Percentiles rank a stretch among this genome's conserved stretches.
Conservation (phyloP, 192 early-diverging fungal species). For the Cetraspora pellucida region DNA sequence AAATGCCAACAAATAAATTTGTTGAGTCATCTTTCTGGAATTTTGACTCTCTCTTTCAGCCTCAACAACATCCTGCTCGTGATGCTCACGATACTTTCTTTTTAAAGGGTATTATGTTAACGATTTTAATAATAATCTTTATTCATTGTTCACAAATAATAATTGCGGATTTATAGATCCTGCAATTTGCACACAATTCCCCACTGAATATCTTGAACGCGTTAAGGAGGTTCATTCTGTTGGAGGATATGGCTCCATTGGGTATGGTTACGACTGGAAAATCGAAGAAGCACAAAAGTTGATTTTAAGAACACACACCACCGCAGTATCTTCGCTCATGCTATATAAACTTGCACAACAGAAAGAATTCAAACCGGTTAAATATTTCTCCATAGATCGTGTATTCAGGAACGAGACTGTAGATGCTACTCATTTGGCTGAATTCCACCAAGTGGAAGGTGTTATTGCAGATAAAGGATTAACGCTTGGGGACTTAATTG, state of each 20-base stretch:
- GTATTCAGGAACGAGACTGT: conserved; percentile 98
- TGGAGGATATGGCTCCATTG: conserved; percentile 95
- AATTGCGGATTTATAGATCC: conserved; percentile 52
- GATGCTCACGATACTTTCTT: conserved; percentile 87
- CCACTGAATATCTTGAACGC: conserved; percentile 84
- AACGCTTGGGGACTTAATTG: conserved; percentile 95
- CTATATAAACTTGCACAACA: conserved; percentile 90
- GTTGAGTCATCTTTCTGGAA: conserved; percentile 99
- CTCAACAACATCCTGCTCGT: conserved; percentile 95
- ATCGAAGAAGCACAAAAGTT: conserved; percentile 90
- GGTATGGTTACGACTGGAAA: conserved; percentile 94
- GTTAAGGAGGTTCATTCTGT: conserved; percentile 91
- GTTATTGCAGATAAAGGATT: conserved; percentile 95
- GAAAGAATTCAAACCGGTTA: conserved; percentile 87
- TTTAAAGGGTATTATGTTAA: conserved; percentile 51
- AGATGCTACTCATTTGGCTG: conserved; percentile 98
- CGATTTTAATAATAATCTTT: too few species aligned
- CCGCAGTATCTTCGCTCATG: conserved; percentile 89
- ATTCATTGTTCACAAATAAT: not conserved
- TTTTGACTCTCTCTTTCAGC: conserved; percentile 99
- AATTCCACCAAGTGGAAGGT: conserved; percentile 99
- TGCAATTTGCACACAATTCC: conserved; percentile 73
- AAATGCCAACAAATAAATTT: conserved; percentile 98
- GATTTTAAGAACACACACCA: conserved; percentile 96
- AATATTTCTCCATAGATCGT: conserved; percentile 99